Percentiles rank a stretch among this genome's conserved stretches.
These are phyloP conservation scores for Euryodendron excelsum DNA, from an alignment of 148 eudicot species.

Conservation along the genomic window DNA sequence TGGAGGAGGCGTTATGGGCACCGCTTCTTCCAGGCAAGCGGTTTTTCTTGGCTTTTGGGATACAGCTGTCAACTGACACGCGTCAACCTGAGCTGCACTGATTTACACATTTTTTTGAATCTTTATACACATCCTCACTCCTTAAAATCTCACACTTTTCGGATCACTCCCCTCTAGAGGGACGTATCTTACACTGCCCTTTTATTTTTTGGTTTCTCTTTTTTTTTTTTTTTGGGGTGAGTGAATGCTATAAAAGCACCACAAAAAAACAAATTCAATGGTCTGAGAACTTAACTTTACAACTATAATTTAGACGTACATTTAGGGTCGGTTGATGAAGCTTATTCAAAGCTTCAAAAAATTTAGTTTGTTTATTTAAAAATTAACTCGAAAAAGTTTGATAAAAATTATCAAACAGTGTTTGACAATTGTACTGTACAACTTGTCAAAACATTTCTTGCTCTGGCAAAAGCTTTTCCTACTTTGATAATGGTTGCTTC, in stretches of 20 bases:
- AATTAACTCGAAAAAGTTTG: too few species aligned
- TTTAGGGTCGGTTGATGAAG: too few species aligned
- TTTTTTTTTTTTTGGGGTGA: not conserved
- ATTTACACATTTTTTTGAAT: slow-evolving; percentile 26
- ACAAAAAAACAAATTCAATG: too few species aligned
- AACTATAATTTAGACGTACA: too few species aligned
- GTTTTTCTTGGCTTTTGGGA: slow-evolving; percentile 55
- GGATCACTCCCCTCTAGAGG: not conserved
- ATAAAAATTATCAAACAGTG: too few species aligned
- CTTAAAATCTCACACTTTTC: not conserved
- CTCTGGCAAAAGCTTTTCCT: too few species aligned
- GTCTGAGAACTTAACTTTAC: not conserved
- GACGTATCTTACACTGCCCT: slow-evolving; percentile 1
- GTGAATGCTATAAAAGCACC: too few species aligned
- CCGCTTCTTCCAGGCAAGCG: slow-evolving; percentile 47
- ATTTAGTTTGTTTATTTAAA: too few species aligned
- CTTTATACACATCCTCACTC: not conserved
- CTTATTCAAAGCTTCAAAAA: too few species aligned
- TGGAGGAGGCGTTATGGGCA: slow-evolving; percentile 37
- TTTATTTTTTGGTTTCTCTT: not conserved
- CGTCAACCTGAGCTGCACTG: slow-evolving; percentile 40
- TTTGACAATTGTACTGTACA: too few species aligned
- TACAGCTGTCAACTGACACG: slow-evolving; percentile 75
- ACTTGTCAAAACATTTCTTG: too few species aligned
- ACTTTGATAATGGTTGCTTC: too few species aligned